These are phyloP conservation scores for Cryptococcus wingfieldii DNA, from an alignment of 1,284 basidiomycete species.

Conservation along the genomic window DNA sequence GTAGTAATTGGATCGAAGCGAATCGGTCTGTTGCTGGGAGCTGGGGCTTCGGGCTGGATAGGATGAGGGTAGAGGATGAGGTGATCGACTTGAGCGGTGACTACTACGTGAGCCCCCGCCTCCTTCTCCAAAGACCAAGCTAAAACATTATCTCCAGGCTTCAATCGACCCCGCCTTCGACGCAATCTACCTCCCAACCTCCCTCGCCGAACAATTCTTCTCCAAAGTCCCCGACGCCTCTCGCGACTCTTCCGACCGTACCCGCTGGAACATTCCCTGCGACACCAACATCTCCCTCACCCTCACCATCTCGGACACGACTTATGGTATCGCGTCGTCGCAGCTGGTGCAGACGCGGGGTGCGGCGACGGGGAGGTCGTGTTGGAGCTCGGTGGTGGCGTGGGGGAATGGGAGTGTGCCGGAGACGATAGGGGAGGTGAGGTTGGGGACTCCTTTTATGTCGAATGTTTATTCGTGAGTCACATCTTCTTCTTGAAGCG, in stretches of 20 bases:
- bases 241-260: constrained; percentile 23
- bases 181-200: constrained; percentile 33
- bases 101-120: constrained; percentile 17
- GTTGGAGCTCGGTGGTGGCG: constrained; percentile 39
- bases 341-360: constrained; percentile 31
- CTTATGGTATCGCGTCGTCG: constrained; percentile 30
- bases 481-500: not conserved
- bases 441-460: constrained; percentile 45
- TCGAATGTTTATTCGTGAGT: constrained; percentile 43
- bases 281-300: constrained; percentile 32
- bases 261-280: constrained; percentile 43
- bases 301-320: constrained; percentile 24
- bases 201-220: constrained; percentile 32
- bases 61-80: constrained; percentile 21
- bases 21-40: constrained; percentile 22
- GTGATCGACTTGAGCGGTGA: constrained; percentile 17
- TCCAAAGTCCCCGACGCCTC: constrained; percentile 18
- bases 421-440: constrained; percentile 32
- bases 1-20: constrained; percentile 39
- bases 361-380: constrained; percentile 18
- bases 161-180: constrained; percentile 43
- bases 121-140: not conserved
- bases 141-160: constrained; percentile 15
- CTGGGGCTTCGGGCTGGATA: constrained; percentile 35
- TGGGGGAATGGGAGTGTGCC: constrained; percentile 39